A percentile compares a stretch with the other conserved stretches of the same genome.
Conservation (phyloP, 108 stramenopile species). For the Cyclostephanos tholiformis region DNA sequence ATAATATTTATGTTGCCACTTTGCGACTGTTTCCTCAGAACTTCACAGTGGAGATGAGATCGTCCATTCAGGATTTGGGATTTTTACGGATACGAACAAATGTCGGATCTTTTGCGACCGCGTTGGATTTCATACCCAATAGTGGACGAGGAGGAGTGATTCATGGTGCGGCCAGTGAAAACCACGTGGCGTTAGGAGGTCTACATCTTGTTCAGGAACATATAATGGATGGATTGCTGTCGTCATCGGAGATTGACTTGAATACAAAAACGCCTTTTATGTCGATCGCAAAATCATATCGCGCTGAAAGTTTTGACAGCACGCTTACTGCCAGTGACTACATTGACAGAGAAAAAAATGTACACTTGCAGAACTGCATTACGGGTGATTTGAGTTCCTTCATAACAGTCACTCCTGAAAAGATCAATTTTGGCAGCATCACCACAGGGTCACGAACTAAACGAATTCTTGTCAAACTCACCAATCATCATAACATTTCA, state of each 20-base stretch:
- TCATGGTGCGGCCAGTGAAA: slow-evolving; percentile 10
- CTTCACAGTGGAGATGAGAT: slow-evolving; percentile 35
- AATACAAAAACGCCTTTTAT: not conserved
- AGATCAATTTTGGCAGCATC: slow-evolving; percentile 55
- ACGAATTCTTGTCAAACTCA: slow-evolving; percentile 35
- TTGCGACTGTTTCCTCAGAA: slow-evolving; percentile 47
- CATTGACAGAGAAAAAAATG: not conserved
- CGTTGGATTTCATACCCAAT: slow-evolving; percentile 53
- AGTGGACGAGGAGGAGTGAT: slow-evolving; percentile 14
- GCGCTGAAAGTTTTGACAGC: not conserved
- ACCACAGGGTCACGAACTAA: slow-evolving; percentile 36
- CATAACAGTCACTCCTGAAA: slow-evolving; percentile 35
- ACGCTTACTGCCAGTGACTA: slow-evolving; percentile 3
- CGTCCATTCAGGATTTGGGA: slow-evolving; percentile 46
- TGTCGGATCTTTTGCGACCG: slow-evolving; percentile 52
- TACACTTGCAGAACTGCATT: not conserved
- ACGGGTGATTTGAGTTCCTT: slow-evolving; percentile 14
- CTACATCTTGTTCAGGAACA: slow-evolving; percentile 26
- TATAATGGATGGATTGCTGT: slow-evolving; percentile 8
- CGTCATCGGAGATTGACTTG: not conserved
- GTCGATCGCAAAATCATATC: slow-evolving; percentile 23
- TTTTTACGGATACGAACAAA: slow-evolving; percentile 60
- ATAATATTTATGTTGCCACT: slow-evolving; percentile 55
- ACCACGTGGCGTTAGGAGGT: slow-evolving; percentile 27
- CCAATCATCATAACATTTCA: slow-evolving; percentile 36